Base-by-base conservation (phyloP, 139 green algal genomes). In the Micractinium sp. region DNA sequence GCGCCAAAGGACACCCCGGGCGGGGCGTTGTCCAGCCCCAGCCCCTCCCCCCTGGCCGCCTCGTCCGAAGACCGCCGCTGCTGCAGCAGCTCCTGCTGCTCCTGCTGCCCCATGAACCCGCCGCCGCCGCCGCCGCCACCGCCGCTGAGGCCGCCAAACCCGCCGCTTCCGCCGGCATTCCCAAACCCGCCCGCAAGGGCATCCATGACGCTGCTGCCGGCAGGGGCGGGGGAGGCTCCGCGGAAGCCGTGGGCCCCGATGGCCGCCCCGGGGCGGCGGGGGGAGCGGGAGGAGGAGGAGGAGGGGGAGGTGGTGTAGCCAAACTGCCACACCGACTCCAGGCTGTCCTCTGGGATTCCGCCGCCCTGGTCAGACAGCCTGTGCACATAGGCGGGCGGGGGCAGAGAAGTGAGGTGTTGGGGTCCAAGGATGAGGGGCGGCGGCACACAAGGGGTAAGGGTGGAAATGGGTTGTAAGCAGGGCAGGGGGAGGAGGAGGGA, bases 311-410 rank as follows among this genome's bases (percentile, higher is more conserved):
- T 96, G 7, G 94, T 97, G 89, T 93, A 97, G 66, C 95, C 95
- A 69, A 96, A 97, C n/a, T 91, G 89, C 92, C 92, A 98, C 18
- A 97, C 94, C 78, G 93, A 86, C 23, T 92, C 79, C 23, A 93
- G 61, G 29, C 94, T 20, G 5, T 90, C 81, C 0, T 91, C 39
- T 2, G 93, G 63, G 23, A 99, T 96, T 83, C 97, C 97, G 3
- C 96, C 97, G 0, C 97, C 97, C 71, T 97, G 93, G 89, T 98
- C 96, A 56, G 86, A 94, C 33, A 98, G 87, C 87, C 88, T 93
- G 90, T 91, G 87, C 29, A 91, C 67, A 29, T 41, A 61, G n/a
- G 47, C 7, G 63, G 63, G 63, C 7, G 47, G 9, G 47, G 47
- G 47, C 5, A 9, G 47, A 56, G 47, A 9, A 56, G 47, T 16